These are phyloP conservation scores for Suillus weaverae DNA, from an alignment of 768 basidiomycete genomes.

Conservation along the genomic window DNA sequence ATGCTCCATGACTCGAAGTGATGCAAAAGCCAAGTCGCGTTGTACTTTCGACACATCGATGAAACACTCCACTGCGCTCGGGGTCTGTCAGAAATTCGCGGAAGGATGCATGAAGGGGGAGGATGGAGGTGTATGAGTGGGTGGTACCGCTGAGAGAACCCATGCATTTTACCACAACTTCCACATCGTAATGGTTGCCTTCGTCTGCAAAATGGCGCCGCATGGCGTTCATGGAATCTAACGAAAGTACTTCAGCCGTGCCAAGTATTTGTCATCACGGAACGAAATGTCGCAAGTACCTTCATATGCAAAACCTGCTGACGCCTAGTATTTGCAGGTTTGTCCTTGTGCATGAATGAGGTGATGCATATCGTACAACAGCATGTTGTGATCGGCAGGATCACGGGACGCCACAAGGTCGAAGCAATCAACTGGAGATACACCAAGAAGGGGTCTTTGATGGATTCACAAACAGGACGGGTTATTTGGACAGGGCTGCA, in stretches of 20 bases:
- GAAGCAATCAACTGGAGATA: not conserved
- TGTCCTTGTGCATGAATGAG: not conserved
- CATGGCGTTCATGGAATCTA: not conserved
- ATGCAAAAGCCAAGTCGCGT: too few relatives aligned
- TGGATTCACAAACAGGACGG: constrained; percentile 1
- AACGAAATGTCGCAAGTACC: constrained; percentile 2
- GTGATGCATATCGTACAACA: not conserved
- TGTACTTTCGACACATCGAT: too few relatives aligned
- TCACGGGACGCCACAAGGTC: not conserved
- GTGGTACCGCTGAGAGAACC: not conserved
- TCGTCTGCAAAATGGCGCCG: not conserved
- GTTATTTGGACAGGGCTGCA: not conserved
- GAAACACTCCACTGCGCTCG: too few relatives aligned
- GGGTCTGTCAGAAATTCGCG: constrained; percentile 22
- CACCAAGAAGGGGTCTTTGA: not conserved
- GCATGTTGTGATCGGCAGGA: not conserved
- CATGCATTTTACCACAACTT: constrained; percentile 5
- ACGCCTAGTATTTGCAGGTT: not conserved
- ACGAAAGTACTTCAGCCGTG: constrained; percentile 7
- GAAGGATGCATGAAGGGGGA: constrained; percentile 29
- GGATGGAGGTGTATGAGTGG: constrained; percentile 2
- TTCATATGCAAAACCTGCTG: not conserved
- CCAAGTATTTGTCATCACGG: not conserved
- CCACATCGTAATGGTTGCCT: not conserved
- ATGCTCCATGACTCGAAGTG: too few relatives aligned